Conservation (phyloP, 75 land plant species). For the Sequoia sempervirens region DNA sequence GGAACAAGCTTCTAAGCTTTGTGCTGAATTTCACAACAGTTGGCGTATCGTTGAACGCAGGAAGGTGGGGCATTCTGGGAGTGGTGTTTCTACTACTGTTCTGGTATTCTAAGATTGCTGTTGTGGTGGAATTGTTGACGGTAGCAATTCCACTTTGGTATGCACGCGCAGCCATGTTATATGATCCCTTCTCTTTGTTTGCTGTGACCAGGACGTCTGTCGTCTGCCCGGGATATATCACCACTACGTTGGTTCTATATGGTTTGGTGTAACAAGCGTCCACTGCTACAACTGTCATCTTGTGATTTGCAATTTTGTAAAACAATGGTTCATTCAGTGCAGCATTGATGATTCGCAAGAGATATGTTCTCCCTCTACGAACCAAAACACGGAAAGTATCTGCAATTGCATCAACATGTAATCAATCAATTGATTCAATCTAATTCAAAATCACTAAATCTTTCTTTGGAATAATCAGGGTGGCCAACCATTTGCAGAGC, state of each 20-base stretch:
- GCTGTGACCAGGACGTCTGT: not conserved
- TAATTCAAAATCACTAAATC: not conserved
- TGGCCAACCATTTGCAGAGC: constrained; percentile 5
- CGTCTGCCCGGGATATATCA: constrained; percentile 11
- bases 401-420: not conserved
- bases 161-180: not conserved
- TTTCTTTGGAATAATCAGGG: not conserved
- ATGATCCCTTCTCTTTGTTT: not conserved
- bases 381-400: not conserved
- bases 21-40: not conserved
- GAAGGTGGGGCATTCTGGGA: not conserved
- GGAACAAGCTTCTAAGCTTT: not conserved
- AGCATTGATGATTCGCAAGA: constrained; percentile 9
- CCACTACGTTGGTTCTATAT: constrained; percentile 1
- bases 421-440: not conserved
- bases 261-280: constrained; percentile 13
- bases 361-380: not conserved
- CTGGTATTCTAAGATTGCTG: not conserved
- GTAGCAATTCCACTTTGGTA: not conserved
- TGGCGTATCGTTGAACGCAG: not conserved
- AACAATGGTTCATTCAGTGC: not conserved
- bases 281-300: constrained; percentile 1
- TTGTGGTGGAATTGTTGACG: not conserved
- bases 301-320: constrained; percentile 14
- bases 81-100: not conserved